Conservation (phyloP, 2,329 filamentous ascomycete genomes). For the Penicillium paneum region DNA sequence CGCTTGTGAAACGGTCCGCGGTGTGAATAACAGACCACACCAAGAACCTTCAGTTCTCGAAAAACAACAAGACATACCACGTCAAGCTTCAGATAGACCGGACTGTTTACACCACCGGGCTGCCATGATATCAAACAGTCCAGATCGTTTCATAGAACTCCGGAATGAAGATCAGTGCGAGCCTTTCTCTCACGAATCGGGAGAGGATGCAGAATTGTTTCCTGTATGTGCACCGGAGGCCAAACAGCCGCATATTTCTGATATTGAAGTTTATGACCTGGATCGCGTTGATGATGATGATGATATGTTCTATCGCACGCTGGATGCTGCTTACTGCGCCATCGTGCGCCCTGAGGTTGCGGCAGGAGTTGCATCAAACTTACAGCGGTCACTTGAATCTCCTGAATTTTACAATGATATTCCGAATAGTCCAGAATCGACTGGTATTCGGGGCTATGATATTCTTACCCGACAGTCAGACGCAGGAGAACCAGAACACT, state of each 20-base stretch:
- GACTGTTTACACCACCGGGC: no score
- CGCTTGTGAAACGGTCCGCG: neutral
- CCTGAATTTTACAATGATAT: neutral
- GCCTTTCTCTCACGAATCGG: neutral
- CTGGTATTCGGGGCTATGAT: no score
- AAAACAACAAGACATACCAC: neutral
- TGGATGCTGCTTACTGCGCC: conserved; percentile 4
- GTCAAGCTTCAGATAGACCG: neutral
- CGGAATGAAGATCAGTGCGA: neutral
- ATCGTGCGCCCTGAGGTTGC: neutral
- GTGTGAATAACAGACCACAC: neutral
- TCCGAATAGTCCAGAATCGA: neutral
- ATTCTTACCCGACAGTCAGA: neutral
- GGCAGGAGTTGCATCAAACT: neutral
- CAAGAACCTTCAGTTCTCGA: neutral
- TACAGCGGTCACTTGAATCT: neutral
- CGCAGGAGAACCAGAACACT: neutral
- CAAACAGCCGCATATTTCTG: neutral
- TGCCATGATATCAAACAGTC: neutral
- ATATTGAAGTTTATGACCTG: neutral
- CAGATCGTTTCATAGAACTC: neutral
- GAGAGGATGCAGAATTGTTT: neutral
- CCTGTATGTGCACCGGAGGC: neutral
- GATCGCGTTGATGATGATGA: conserved; percentile 2
- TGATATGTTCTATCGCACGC: conserved; percentile 2